These are phyloP conservation scores for Solanum arcanum DNA, from an alignment of 257 asterid genomes.

Conservation along the genomic window DNA sequence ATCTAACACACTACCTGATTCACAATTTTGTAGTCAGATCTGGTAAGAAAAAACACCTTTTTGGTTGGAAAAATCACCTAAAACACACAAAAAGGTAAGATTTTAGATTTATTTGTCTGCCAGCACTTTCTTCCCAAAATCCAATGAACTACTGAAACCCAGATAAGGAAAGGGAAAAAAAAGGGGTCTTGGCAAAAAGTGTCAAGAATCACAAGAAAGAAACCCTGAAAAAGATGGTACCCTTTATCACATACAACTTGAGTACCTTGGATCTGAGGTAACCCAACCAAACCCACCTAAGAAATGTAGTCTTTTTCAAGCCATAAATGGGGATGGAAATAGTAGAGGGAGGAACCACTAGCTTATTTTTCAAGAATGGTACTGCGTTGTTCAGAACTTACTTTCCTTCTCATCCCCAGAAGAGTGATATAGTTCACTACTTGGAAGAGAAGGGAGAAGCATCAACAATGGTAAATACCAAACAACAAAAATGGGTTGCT, in stretches of 20 bases:
- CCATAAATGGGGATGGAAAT: background rate
- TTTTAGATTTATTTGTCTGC: slow-evolving; percentile 16
- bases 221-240: slow-evolving; percentile 40
- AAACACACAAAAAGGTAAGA: background rate
- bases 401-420: slow-evolving; percentile 2
- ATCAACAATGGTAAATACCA: background rate
- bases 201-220: slow-evolving; percentile 50
- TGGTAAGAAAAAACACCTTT: slow-evolving; percentile 20
- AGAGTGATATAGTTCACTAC: background rate
- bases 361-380: slow-evolving; percentile 1
- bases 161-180: background rate
- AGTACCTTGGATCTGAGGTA: slow-evolving; percentile 96
- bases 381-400: background rate
- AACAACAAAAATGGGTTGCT: background rate
- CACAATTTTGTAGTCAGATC: slow-evolving; percentile 33
- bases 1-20: background rate
- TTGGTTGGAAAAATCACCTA: slow-evolving; percentile 8
- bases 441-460: slow-evolving; percentile 4
- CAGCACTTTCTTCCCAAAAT: slow-evolving; percentile 18
- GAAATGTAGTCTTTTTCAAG: slow-evolving; percentile 19
- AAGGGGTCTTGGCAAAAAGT: slow-evolving; percentile 30
- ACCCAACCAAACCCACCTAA: slow-evolving; percentile 5
- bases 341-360: background rate
- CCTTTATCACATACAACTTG: slow-evolving; percentile 25
- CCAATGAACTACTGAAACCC: slow-evolving; percentile 22